Evolutionary conservation across 257 asterid genomes (phyloP).

Genomic region (Petunia axillaris): DNA sequence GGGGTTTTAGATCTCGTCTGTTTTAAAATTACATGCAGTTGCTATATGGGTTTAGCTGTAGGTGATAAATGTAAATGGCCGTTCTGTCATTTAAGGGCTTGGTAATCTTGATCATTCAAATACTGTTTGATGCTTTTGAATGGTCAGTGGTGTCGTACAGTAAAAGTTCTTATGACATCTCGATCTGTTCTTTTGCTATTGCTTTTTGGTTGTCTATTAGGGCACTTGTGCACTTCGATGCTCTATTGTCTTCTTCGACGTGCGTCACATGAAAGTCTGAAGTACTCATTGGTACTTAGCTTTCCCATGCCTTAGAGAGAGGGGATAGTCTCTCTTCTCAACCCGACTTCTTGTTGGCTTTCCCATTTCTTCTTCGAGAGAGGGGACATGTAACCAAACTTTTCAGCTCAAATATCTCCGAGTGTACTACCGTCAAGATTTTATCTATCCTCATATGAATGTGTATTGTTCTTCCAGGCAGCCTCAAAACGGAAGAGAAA

Average conservation of each 20-base stretch:
- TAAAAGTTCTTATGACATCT: background rate
- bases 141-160: background rate
- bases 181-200: constrained; percentile 4
- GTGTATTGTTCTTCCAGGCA: constrained; percentile 44
- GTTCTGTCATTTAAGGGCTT: background rate
- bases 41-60: background rate
- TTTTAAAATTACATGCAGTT: background rate
- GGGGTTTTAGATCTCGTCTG: background rate
- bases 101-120: background rate
- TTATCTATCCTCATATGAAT: background rate
- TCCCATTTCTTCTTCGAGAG: background rate
- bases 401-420: background rate
- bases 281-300: background rate
- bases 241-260: background rate
- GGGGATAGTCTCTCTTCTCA: background rate
- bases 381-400: background rate
- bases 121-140: constrained; percentile 6
- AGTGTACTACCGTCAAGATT: background rate
- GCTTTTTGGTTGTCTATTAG: background rate
- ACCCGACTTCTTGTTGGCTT: background rate
- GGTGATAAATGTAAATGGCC: background rate
- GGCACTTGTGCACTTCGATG: background rate
- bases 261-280: background rate
- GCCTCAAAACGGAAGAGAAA: constrained; percentile 68
- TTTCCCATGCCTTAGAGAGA: background rate